Evolutionary conservation across 1,284 basidiomycete genomes (phyloP), one percentile per base, ranked within the genome.

Genomic region (Papiliotrema fonsecae): DNA sequence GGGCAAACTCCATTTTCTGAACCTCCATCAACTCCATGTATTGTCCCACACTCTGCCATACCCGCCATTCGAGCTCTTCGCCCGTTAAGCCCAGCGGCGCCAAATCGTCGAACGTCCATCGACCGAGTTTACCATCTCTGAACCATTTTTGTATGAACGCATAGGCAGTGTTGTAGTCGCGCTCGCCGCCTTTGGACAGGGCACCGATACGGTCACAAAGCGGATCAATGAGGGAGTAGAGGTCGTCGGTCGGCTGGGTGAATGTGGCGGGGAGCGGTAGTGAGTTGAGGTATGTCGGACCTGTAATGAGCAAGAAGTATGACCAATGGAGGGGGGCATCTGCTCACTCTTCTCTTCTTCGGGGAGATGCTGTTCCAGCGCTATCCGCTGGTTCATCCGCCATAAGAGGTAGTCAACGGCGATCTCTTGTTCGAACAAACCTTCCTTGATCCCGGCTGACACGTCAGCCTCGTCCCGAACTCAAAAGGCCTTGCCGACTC

Each of bases 361-460:
- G 2, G 53, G 39, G 6, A 62, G 35, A 18, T 47, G 34, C 14
- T 50, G 50, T 45, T 62, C 58, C 6, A 51, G 51, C 6, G 58
- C 58, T 10, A 64, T 80, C 46, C 90, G 75, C 40, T 87, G 73
- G 72, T 93, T 93, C 52, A 97, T 76, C 53, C 86, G 80, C 73
- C 87, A 93, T n/a, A 96, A 73, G 19, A 97, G 77, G 75, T 97
- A 97, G 54, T 88, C 82, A 24, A 87, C 86, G 32, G 96, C 79
- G 2, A 83, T 78, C 67, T 94, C 87, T 42, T 82, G 77, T 69
- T 93, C 88, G 65, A 96, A 94, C 48, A 97, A 74, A 11, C 86
- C 84, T 76, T 92, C 88, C 75, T 97, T 97, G 75, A 97, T 92
- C 21, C 92, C 94, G 58, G 88, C 92, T 90, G 42, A 31, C 26